Evolutionary conservation across 2,329 filamentous ascomycete genomes (phyloP).

Genomic region (Talaromyces islandicus): DNA sequence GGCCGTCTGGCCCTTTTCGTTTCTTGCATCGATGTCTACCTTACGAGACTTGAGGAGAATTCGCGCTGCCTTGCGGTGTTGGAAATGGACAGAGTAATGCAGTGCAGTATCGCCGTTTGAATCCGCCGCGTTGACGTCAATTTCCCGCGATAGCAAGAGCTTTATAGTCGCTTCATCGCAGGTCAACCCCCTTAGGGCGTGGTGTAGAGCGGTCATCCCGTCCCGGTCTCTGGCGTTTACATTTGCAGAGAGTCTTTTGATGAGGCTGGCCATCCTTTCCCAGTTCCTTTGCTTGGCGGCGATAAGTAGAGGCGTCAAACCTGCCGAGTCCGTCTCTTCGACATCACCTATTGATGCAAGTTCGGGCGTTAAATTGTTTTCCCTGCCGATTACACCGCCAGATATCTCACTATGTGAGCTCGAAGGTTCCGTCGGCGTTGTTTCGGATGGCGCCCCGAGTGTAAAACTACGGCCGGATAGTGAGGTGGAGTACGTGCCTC

Average conservation of each 20-base stretch:
- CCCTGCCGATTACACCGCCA: background rate
- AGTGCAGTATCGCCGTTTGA: background rate
- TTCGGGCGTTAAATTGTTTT: background rate
- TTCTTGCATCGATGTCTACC: background rate
- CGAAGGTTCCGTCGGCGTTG: background rate
- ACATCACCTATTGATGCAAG: background rate
- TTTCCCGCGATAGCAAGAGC: background rate
- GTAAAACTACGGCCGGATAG: background rate
- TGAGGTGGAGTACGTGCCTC: background rate
- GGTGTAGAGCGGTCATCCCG: background rate
- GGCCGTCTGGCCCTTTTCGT: background rate
- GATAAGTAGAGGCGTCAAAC: constrained; percentile 1
- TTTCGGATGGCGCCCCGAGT: background rate
- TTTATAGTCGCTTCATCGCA: background rate
- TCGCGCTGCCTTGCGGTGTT: background rate
- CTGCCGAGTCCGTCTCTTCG: background rate
- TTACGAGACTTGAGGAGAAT: background rate
- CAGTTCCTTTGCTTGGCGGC: background rate
- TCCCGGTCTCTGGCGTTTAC: background rate
- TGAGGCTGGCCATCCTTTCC: background rate
- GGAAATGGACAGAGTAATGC: background rate
- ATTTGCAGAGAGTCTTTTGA: background rate
- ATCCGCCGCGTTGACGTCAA: background rate
- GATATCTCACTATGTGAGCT: background rate
- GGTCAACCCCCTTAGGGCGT: background rate